Percentiles rank a stretch among this genome's conserved stretches.
Evolutionary conservation across 139 green algal species (phyloP).

Genomic region (Tetratostichococcus sp.): DNA sequence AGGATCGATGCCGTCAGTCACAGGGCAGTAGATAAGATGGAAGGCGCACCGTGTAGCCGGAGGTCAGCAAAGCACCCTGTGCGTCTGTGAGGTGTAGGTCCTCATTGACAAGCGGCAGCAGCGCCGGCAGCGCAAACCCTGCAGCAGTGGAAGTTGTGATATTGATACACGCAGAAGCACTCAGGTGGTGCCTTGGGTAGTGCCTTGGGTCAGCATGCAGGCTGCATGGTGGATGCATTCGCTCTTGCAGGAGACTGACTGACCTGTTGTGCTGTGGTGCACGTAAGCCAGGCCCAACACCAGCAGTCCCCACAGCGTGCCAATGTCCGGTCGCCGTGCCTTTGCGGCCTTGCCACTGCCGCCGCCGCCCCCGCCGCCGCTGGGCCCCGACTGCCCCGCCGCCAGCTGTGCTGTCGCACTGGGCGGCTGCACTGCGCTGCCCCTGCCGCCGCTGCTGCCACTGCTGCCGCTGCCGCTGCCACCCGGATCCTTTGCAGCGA

Average conservation of each 20-base stretch:
- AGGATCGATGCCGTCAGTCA: no score
- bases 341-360: not conserved
- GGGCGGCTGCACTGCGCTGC: not conserved
- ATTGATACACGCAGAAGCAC: no score
- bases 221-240: no score
- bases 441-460: no score
- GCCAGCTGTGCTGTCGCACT: not conserved
- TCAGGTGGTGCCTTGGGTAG: no score
- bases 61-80: conserved; percentile 52
- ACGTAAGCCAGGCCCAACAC: conserved; percentile 72
- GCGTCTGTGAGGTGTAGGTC: conserved; percentile 68
- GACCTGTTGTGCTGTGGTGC: conserved; percentile 69
- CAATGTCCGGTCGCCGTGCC: conserved; percentile 17
- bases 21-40: not conserved
- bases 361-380: not conserved
- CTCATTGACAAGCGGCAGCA: conserved; percentile 77
- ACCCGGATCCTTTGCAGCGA: not conserved
- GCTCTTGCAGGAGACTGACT: no score
- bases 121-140: conserved; percentile 70
- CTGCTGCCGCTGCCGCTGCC: not conserved
- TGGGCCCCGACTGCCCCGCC: not conserved
- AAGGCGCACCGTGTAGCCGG: conserved; percentile 48
- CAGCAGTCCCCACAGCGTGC: conserved; percentile 65
- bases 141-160: conserved; percentile 1
- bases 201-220: no score